These are phyloP conservation scores for Colletotrichum sp. DNA, from an alignment of 2,329 filamentous ascomycete genomes.

Conservation along the genomic window DNA sequence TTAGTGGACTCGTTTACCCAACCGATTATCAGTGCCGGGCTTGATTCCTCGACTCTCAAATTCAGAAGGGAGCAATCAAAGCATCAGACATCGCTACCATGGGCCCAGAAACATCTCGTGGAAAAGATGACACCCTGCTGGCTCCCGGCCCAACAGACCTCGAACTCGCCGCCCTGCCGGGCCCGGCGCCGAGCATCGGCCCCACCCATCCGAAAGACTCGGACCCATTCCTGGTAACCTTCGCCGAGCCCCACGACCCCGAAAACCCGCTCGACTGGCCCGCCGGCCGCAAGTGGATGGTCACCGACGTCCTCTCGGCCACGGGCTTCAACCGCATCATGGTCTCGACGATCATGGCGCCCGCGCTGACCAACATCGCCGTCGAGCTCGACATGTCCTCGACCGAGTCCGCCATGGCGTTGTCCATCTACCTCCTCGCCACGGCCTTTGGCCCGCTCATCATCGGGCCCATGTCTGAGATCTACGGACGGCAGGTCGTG, in stretches of 20 bases:
- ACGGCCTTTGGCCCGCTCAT: neutral
- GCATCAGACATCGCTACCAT: neutral
- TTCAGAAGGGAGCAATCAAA: neutral
- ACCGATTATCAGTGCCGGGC: neutral
- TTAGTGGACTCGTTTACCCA: neutral
- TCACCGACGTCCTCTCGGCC: conserved; percentile 52
- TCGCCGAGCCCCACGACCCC: conserved; percentile 32
- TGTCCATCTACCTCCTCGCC: conserved; percentile 47
- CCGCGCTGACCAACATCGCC: conserved; percentile 53
- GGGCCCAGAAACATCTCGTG: accelerated
- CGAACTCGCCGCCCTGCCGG: neutral
- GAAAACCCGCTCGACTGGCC: conserved; percentile 47
- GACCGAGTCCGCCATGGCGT: conserved; percentile 50
- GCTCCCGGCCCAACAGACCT: neutral
- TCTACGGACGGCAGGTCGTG: neutral
- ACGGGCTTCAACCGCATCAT: conserved; percentile 58
- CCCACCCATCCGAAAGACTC: neutral
- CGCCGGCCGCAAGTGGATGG: conserved; percentile 48
- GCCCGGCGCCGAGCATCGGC: neutral
- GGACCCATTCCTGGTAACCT: neutral
- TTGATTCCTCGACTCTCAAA: neutral
- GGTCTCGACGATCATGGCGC: conserved; percentile 58
- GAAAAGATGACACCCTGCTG: neutral
- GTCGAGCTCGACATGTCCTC: conserved; percentile 55
- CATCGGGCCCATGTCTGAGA: neutral